phyloP scores from a whole-genome alignment of 768 basidiomycete species.

The Mycena chlorophos region DNA sequence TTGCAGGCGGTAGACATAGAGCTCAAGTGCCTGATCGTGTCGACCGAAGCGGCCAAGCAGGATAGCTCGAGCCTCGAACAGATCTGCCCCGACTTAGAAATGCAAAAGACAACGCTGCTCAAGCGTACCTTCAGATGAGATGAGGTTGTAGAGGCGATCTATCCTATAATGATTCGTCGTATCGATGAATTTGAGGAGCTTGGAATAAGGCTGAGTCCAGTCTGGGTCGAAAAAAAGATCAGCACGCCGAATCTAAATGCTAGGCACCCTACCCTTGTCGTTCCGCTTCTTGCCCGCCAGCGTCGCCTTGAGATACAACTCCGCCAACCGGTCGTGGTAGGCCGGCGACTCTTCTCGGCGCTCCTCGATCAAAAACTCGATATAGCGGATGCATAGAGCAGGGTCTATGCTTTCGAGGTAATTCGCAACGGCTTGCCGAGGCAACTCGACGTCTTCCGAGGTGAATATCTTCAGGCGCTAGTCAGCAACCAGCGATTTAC shows the following conservation, averaged over 20 bases:
- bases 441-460: slow-evolving; percentile 91
- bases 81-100: slow-evolving; percentile 45
- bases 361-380: slow-evolving; percentile 82
- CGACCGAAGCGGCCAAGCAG: slow-evolving; percentile 86
- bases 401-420: slow-evolving; percentile 75
- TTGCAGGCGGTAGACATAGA: slow-evolving; percentile 86
- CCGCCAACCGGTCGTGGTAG: slow-evolving; percentile 89
- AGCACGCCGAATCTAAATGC: background rate
- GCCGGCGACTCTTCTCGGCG: slow-evolving; percentile 62
- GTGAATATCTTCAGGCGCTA: slow-evolving; percentile 68
- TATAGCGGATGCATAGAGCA: slow-evolving; percentile 70
- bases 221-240: slow-evolving; percentile 14
- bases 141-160: slow-evolving; percentile 76
- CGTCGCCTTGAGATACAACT: slow-evolving; percentile 78
- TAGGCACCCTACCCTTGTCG: slow-evolving; percentile 51
- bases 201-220: slow-evolving; percentile 56
- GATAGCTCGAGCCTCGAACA: slow-evolving; percentile 90
- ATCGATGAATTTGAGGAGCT: slow-evolving; percentile 76
- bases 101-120: background rate
- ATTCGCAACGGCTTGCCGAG: slow-evolving; percentile 70
- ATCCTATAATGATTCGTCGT: slow-evolving; percentile 67
- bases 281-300: slow-evolving; percentile 55
- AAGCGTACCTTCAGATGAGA: slow-evolving; percentile 76
- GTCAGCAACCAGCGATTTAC: slow-evolving; percentile 29
- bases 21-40: slow-evolving; percentile 92